Evolutionary conservation across 2,329 filamentous ascomycete genomes (phyloP).

Genomic region (Gnomoniopsis smithogilvyi): DNA sequence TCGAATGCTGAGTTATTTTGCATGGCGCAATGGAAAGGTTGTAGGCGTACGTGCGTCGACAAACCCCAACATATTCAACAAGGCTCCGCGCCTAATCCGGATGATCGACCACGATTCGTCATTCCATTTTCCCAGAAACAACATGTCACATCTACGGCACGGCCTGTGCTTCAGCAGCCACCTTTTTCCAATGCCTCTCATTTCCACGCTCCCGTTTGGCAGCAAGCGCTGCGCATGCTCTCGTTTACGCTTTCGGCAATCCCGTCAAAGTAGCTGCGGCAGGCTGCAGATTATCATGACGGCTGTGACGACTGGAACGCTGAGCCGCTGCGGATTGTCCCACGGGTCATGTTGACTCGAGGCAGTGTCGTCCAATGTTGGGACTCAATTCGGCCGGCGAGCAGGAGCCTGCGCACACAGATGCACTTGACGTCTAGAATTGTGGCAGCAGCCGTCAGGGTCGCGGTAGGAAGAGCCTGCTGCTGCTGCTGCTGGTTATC

Average conservation of each 20-base stretch:
- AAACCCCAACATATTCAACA: not conserved
- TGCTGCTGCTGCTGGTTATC: too few species aligned
- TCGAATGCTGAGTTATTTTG: not conserved
- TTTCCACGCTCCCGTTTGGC: constrained; percentile 30
- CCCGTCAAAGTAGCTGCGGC: constrained; percentile 28
- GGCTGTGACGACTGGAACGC: constrained; percentile 31
- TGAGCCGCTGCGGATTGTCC: constrained; percentile 26
- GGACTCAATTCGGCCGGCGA: constrained; percentile 13
- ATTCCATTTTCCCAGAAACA: constrained; percentile 19
- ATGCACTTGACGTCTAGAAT: not conserved
- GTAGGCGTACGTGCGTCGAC: not conserved
- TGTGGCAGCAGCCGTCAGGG: constrained; percentile 3
- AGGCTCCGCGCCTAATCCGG: not conserved
- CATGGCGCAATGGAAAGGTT: constrained; percentile 2
- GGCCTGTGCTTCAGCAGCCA: constrained; percentile 15
- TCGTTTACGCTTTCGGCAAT: constrained; percentile 25
- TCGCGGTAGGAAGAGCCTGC: not conserved
- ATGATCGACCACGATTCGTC: constrained; percentile 5
- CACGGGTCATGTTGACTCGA: constrained; percentile 37
- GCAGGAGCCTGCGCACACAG: not conserved
- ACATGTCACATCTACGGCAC: constrained; percentile 19
- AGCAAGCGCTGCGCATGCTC: constrained; percentile 24
- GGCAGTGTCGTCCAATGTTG: constrained; percentile 22
- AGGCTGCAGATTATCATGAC: constrained; percentile 35
- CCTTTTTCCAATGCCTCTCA: constrained; percentile 19